Evolutionary conservation across 2,329 filamentous ascomycete genomes (phyloP).

Genomic region (Penicillium hesseltinei): DNA sequence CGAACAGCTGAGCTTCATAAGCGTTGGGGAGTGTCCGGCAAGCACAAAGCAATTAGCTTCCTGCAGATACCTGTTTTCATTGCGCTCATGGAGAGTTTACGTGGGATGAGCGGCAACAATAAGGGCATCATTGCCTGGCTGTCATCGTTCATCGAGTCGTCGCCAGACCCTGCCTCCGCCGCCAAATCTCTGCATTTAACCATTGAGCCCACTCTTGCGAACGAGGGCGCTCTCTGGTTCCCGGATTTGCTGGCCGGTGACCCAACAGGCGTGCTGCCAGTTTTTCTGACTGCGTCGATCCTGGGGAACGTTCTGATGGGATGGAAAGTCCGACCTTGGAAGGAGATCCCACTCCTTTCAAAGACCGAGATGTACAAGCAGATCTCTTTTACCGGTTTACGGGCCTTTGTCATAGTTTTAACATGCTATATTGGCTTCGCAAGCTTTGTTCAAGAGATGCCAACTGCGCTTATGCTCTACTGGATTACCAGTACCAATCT

Average conservation of each 20-base stretch:
- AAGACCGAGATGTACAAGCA: constrained; percentile 26
- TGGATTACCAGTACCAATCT: constrained; percentile 49
- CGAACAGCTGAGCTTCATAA: constrained; percentile 31
- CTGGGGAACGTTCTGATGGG: constrained; percentile 47
- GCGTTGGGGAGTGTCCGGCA: constrained; percentile 35
- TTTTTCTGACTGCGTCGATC: constrained; percentile 49
- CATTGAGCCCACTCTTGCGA: constrained; percentile 51
- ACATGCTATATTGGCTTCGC: constrained; percentile 40
- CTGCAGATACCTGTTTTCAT: constrained; percentile 50
- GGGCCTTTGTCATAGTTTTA: constrained; percentile 35
- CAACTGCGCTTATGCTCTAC: constrained; percentile 49
- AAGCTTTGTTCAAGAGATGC: constrained; percentile 37
- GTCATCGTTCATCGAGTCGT: constrained; percentile 24
- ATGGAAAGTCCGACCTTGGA: constrained; percentile 25
- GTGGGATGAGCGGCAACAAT: constrained; percentile 47
- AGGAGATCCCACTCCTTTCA: constrained; percentile 28
- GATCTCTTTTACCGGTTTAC: constrained; percentile 27
- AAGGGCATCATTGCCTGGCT: constrained; percentile 44
- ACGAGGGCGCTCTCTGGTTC: constrained; percentile 62
- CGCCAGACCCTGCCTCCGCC: constrained; percentile 11
- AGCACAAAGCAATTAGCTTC: constrained; percentile 34
- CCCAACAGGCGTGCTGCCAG: constrained; percentile 50
- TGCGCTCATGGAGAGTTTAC: constrained; percentile 47
- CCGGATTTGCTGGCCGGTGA: constrained; percentile 56
- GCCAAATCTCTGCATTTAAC: constrained; percentile 25